These are phyloP conservation scores for Chloropicon primus DNA, from an alignment of 139 green algal genomes.

Conservation along the genomic window DNA sequence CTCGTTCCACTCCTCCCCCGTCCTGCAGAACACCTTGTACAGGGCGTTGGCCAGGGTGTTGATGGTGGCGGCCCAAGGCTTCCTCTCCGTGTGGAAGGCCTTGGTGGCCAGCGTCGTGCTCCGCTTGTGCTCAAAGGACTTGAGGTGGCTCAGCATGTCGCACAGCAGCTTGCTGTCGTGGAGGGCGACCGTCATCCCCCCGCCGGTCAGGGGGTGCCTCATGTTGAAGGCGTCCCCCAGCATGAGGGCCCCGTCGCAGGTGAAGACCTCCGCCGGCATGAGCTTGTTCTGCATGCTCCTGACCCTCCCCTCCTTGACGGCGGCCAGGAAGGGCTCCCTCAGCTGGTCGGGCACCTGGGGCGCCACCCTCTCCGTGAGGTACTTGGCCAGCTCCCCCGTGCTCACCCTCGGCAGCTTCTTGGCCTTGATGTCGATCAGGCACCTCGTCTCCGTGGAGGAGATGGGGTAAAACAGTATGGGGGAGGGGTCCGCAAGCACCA, in stretches of 20 bases:
- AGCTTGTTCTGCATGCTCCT: slow-evolving; percentile 82
- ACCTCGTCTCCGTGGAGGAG: slow-evolving; percentile 65
- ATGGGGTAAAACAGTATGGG: slow-evolving; percentile 99
- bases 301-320: slow-evolving; percentile 41
- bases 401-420: slow-evolving; percentile 39
- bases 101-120: slow-evolving; percentile 44
- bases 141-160: slow-evolving; percentile 42
- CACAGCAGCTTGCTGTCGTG: slow-evolving; percentile 68
- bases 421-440: slow-evolving; percentile 83
- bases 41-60: slow-evolving; percentile 96
- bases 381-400: slow-evolving; percentile 39
- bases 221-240: slow-evolving; percentile 99
- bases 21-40: slow-evolving; percentile 85
- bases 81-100: slow-evolving; percentile 18
- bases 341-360: slow-evolving; percentile 52
- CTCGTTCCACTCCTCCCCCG: slow-evolving; percentile 59
- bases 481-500: slow-evolving; percentile 83
- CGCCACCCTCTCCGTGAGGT: slow-evolving; percentile 38
- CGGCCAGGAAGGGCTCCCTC: slow-evolving; percentile 49
- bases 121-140: not conserved
- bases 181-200: slow-evolving; percentile 81
- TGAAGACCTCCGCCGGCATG: slow-evolving; percentile 34
- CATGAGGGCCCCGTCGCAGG: slow-evolving; percentile 65
- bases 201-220: slow-evolving; percentile 84
- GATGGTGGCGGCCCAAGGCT: slow-evolving; percentile 83